A percentile compares a stretch with the other conserved stretches of the same genome.
These are phyloP conservation scores for Cystobasidiaceae sp. DNA, from an alignment of 1,284 basidiomycete species.

Conservation along the genomic window DNA sequence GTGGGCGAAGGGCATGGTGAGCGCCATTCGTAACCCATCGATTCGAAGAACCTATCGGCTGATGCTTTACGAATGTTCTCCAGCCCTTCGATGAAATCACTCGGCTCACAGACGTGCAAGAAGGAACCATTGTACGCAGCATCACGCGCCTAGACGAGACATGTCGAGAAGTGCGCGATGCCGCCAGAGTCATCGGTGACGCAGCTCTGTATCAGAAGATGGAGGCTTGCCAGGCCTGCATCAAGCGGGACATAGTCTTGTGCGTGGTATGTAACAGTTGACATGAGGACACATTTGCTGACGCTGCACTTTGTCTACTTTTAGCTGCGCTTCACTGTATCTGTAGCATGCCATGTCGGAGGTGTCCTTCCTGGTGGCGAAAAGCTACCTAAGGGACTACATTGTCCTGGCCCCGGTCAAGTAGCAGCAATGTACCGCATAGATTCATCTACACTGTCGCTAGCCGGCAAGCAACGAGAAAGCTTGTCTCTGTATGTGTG, in stretches of 20 bases:
- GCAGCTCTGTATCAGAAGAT: slow-evolving; percentile 93
- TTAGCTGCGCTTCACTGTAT: slow-evolving; percentile 28
- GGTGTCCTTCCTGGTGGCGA: too few species aligned
- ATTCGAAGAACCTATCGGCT: neutral
- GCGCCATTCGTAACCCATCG: slow-evolving; percentile 40
- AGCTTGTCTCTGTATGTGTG: too few species aligned
- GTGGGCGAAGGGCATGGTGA: slow-evolving; percentile 96
- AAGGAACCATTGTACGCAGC: slow-evolving; percentile 93
- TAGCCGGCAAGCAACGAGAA: too few species aligned
- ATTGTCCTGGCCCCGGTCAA: too few species aligned
- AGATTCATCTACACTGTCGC: too few species aligned
- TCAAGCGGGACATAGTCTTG: slow-evolving; percentile 70
- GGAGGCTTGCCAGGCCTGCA: slow-evolving; percentile 88
- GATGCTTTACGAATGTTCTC: neutral
- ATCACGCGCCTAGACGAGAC: slow-evolving; percentile 96
- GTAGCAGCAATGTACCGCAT: too few species aligned
- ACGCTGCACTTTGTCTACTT: neutral
- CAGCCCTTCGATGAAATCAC: slow-evolving; percentile 95
- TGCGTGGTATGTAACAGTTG: slow-evolving; percentile 17
- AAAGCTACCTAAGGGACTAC: too few species aligned
- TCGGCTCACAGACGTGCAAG: slow-evolving; percentile 84
- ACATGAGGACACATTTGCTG: neutral
- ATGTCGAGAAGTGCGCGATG: slow-evolving; percentile 92
- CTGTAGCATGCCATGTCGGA: slow-evolving; percentile 21
- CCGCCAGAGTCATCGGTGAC: slow-evolving; percentile 95